Conservation (phyloP, 192 early-diverging fungal genomes). For the Lobosporangium transversale region DNA sequence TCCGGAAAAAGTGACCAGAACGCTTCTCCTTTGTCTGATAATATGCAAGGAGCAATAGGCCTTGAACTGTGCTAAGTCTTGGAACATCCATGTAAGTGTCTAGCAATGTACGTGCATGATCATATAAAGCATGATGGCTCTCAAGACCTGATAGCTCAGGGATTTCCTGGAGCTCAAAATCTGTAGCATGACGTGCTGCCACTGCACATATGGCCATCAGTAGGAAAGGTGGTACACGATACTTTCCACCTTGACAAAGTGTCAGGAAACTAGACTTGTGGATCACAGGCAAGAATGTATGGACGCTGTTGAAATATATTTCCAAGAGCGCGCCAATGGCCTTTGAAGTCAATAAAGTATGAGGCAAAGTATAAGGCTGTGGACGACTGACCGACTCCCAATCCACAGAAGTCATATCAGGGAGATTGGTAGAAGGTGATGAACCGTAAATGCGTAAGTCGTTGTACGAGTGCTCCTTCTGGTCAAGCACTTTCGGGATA, state of each 20-base stretch:
- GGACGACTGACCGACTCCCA: conserved; percentile 33
- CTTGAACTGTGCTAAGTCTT: conserved; percentile 64
- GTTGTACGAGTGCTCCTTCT: conserved; percentile 43
- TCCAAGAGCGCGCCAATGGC: conserved; percentile 52
- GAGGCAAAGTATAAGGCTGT: conserved; percentile 38
- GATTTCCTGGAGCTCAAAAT: conserved; percentile 47
- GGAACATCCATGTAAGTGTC: conserved; percentile 63
- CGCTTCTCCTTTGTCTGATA: conserved; percentile 61
- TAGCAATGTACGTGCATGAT: conserved; percentile 40
- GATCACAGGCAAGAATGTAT: conserved; percentile 66
- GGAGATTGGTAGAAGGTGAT: conserved; percentile 9
- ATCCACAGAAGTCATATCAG: conserved; percentile 27
- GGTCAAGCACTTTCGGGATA: conserved; percentile 27
- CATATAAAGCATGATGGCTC: conserved; percentile 43
- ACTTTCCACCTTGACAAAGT: conserved; percentile 44
- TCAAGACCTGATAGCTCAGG: conserved; percentile 41
- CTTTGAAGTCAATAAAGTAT: conserved; percentile 28
- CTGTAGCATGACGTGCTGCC: conserved; percentile 50
- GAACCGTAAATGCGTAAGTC: conserved; percentile 29
- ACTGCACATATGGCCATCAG: conserved; percentile 68
- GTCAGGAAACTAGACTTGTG: conserved; percentile 63
- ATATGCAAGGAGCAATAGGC: conserved; percentile 58
- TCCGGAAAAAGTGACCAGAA: conserved; percentile 60
- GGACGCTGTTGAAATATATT: conserved; percentile 66
- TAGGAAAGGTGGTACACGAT: conserved; percentile 56